A percentile compares a stretch with the other conserved stretches of the same genome.
Conservation (phyloP, 768 basidiomycete species). For the Amanita polypyramis region DNA sequence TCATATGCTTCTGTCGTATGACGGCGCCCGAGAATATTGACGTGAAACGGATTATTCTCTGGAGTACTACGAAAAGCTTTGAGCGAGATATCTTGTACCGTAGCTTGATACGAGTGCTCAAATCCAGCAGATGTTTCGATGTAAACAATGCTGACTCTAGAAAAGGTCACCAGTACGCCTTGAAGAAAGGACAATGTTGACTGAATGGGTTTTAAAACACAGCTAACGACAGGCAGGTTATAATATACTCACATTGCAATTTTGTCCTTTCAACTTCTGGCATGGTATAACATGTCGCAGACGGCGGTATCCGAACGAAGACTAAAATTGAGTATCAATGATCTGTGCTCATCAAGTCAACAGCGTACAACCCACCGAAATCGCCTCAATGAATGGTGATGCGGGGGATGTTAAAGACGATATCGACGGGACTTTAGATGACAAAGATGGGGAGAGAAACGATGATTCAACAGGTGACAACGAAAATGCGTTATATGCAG, state of each 20-base stretch:
- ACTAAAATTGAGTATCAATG: conserved; percentile 19
- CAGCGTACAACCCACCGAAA: conserved; percentile 27
- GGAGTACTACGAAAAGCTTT: conserved; percentile 39
- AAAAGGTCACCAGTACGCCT: conserved; percentile 24
- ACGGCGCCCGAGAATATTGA: conserved; percentile 39
- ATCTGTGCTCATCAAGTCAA: background rate
- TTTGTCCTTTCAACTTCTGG: conserved; percentile 27
- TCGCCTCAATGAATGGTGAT: conserved; percentile 30
- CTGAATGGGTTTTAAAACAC: conserved; percentile 19
- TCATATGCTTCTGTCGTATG: conserved; percentile 24
- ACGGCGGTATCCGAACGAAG: conserved; percentile 36
- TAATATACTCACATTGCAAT: conserved; percentile 25
- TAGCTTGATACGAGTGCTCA: conserved; percentile 30
- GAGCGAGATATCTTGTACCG: conserved; percentile 29
- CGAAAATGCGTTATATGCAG: conserved; percentile 12
- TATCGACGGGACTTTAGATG: conserved; percentile 15
- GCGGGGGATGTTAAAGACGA: conserved; percentile 16
- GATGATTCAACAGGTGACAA: conserved; percentile 12
- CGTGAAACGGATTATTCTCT: conserved; percentile 32
- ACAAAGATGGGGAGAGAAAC: conserved; percentile 17
- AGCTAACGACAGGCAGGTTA: background rate
- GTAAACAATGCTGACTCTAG: conserved; percentile 23
- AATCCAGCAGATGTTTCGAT: conserved; percentile 32
- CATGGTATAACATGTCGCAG: conserved; percentile 25
- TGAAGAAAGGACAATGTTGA: conserved; percentile 37